Evolutionary conservation across 139 green algal genomes (phyloP).

Genomic region (Chlorella sorokiniana): DNA sequence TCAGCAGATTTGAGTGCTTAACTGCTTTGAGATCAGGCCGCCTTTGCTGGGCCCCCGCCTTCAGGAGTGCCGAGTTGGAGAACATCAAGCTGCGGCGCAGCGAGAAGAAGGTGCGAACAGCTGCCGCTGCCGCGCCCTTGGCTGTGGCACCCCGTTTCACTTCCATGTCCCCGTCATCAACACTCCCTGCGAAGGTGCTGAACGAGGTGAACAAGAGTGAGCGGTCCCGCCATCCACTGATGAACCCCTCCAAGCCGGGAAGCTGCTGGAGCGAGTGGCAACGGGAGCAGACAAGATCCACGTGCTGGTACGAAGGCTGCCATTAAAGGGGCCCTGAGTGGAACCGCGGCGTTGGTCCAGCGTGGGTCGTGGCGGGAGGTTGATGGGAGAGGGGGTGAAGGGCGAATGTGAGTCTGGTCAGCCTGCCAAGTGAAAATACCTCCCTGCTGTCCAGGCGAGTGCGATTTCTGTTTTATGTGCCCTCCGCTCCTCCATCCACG

Average conservation of each 20-base stretch:
- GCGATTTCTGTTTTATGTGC: not conserved
- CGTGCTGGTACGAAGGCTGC: constrained; percentile 65
- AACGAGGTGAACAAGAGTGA: constrained; percentile 19
- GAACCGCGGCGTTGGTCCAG: too few species aligned
- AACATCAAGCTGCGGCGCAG: constrained; percentile 39
- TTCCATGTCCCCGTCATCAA: not conserved
- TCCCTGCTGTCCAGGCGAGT: too few species aligned
- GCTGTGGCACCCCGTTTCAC: not conserved
- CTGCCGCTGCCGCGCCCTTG: too few species aligned
- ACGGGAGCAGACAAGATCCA: constrained; percentile 75
- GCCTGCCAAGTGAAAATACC: not conserved
- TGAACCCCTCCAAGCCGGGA: constrained; percentile 50
- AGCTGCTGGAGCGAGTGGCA: constrained; percentile 68
- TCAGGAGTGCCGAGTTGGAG: constrained; percentile 60
- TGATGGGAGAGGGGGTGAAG: too few species aligned
- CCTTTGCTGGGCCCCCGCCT: not conserved
- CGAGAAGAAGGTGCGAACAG: constrained; percentile 37
- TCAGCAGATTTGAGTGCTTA: not conserved
- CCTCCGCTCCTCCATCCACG: not conserved
- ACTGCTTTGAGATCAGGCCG: not conserved
- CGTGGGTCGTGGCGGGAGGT: too few species aligned
- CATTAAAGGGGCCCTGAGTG: too few species aligned
- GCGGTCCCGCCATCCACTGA: constrained; percentile 57
- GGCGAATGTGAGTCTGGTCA: too few species aligned
- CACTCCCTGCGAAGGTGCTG: not conserved